These are phyloP conservation scores for Podaxis mareebaensis DNA, from an alignment of 768 basidiomycete species.

Conservation along the genomic window DNA sequence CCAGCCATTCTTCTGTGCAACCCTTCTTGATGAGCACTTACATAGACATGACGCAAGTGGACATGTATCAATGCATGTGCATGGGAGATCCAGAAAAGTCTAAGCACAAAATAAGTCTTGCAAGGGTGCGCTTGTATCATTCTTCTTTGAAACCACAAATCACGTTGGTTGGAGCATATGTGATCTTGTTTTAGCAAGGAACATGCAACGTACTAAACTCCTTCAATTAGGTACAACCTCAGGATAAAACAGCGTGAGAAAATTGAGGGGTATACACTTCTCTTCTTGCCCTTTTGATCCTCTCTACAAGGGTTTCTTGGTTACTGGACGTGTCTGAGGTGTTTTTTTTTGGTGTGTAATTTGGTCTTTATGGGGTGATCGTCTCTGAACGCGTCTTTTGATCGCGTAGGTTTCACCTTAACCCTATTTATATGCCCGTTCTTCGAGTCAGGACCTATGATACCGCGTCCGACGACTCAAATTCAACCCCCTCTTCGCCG, in stretches of 20 bases:
- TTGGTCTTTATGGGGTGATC: background rate
- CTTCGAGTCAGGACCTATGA: constrained; percentile 1
- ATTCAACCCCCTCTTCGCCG: background rate
- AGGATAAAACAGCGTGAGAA: constrained; percentile 10
- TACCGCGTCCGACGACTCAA: constrained; percentile 1
- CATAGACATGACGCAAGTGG: too few species aligned
- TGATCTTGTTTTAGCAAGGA: background rate
- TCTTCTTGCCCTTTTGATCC: background rate
- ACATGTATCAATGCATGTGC: too few species aligned
- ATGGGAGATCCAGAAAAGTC: too few species aligned
- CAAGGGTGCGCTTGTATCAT: too few species aligned
- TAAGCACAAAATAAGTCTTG: too few species aligned
- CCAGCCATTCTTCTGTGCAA: too few species aligned
- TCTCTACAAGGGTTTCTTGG: background rate
- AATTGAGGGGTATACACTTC: background rate
- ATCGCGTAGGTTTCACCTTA: background rate
- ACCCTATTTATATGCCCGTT: constrained; percentile 14
- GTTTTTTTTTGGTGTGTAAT: constrained; percentile 4
- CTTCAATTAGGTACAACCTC: background rate
- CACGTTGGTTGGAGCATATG: background rate
- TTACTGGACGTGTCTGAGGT: constrained; percentile 3
- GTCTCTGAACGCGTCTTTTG: constrained; percentile 4
- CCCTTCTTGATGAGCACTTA: too few species aligned
- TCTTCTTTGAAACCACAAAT: too few species aligned
- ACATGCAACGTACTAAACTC: background rate